Base-by-base conservation (phyloP, 202 grass and related monocot genomes). In the Panicum virgatum region DNA sequence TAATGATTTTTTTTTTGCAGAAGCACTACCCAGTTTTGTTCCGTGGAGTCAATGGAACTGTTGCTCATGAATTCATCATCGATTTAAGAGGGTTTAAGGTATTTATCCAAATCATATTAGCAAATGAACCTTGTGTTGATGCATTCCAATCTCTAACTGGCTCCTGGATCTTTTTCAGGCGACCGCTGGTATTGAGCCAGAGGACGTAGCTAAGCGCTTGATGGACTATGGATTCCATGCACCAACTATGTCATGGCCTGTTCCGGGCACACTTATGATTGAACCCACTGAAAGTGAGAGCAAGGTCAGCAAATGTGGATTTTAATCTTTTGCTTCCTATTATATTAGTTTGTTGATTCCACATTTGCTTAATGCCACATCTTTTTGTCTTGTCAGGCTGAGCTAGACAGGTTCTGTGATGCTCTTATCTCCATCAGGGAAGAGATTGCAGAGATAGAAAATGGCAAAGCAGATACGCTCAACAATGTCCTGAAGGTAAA, bases 401-500 rank as follows among this genome's bases (percentile, higher is more conserved):
- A 99, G 77, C 47, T 99, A 80, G 96, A 99, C 81, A 93, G 96
- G 89, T 99, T 99, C 77, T 99, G 96, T 79, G 96, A 96, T 90
- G 85, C 96, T 88, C 89, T 99, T 69, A 99, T 99, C 72, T 99
- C 93, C 25, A 96, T 99, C 61, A 99, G 93, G 60, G 93, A 94
- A 80, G 93, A 98, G 89, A 98, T 98, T 48, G 85, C 91, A 52
- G 60, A 89, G 76, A 93, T 99, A 34, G 96, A 99, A 83, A 89
- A 7, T 65, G 96, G 96, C 39, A 94, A 90, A 86, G 93, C 93
- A 75, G 96, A 99, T 72, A 83, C 58, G 39, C 71, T 89, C 38
- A 92, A 93, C 77, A 98, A 98, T 90, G 92, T 98, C 73, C 96
- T 98, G 27, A 98, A 98, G 96, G 96, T 96, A 94, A 94, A 90